Evolutionary conservation across 495 filamentous ascomycete genomes (phyloP), one percentile per base, ranked within the genome.

Genomic region (Lasiosphaeria hispida): DNA sequence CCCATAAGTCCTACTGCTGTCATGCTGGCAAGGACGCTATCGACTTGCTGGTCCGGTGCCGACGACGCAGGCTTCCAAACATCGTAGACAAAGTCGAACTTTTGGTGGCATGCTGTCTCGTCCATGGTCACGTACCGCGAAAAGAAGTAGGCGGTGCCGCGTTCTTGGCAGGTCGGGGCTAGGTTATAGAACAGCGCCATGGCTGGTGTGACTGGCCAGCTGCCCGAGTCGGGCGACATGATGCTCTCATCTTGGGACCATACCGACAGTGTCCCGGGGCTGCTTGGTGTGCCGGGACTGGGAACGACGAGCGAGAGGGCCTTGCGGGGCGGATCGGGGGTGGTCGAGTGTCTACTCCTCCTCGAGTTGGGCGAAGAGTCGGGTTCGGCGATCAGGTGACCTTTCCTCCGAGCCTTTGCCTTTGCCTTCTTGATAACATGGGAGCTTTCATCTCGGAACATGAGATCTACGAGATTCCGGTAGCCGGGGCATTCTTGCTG

Each of bases 361-460:
- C 60, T 55, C 4, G 53, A 54, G 45, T 57, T 57, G 7, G 66
- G 62, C 3, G 68, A 63, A 0, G 59, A 62, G 1, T 40, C 33
- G 8, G 55, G 61, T 11, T 60, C 59, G 42, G 58, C 11, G 33
- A 42, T 59, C 9, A 67, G 57, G 38, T 57, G 44, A 2, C 49
- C 49, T 63, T 65, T 72, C 58, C 70, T 70, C 35, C 55, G 66
- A 55, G 68, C 69, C 49, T 63, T 70, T 14, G 68, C 69, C 58
- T 79, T 80, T 41, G 82, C 85, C 69, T 87, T 90, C 56, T 78
- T 79, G 56, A 83, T 81, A 44, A 90, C 84, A 59, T 83, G 79
- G 52, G 80, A 78, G 66, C 85, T 90, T 67, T 91, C 84, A 64
- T 90, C 85, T 30, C 87, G 84, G 67, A 91, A 91, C 77, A 88